Evolutionary conservation across 257 asterid species (phyloP), one percentile per base, ranked within the genome.

Genomic region (Solanum medicagineum): DNA sequence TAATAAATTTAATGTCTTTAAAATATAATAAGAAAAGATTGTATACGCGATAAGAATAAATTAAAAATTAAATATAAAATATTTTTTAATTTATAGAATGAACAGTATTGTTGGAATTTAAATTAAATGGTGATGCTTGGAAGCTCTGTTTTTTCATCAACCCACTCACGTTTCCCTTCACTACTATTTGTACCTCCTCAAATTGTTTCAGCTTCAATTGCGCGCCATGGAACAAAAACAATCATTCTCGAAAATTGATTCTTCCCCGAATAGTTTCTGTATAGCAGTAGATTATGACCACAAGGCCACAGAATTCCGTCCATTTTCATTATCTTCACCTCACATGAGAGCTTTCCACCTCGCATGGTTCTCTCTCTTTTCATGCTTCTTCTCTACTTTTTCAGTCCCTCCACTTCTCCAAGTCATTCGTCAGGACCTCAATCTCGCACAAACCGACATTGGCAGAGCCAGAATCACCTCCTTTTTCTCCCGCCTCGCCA

Each of bases 311-410:
- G 86, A 82, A 66, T 88, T 91, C 65, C 88, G 81, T 14, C 92
- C 91, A 63, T 88, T 92, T 85, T 83, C 93, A 24, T 13, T 90
- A 16, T 86, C 94, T 29, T 79, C 90, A 22, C 94, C 95, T 2
- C 94, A 91, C 84, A 92, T 92, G 93, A 86, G 88, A 45, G 92
- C 93, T 36, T 92, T 91, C 80, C 95, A 92, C 86, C 90, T 92
- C 1, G 93, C 95, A 80, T 92, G 94, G 95, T 57, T 86, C 57
- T 92, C 95, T 20, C 90, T 91, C 10, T 92, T 91, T 87, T 70
- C 93, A 20, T 88, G 92, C 86, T 92, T 86, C 89, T 89, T 92
- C 93, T 90, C 94, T 80, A 92, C 94, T 60, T 91, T 92, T 87
- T 81, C 95, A 62, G 88, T 91, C 55, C 95, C 95, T 15, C 94